Evolutionary conservation across 2,329 filamentous ascomycete genomes (phyloP).

Genomic region (Intubia oerlemansii): DNA sequence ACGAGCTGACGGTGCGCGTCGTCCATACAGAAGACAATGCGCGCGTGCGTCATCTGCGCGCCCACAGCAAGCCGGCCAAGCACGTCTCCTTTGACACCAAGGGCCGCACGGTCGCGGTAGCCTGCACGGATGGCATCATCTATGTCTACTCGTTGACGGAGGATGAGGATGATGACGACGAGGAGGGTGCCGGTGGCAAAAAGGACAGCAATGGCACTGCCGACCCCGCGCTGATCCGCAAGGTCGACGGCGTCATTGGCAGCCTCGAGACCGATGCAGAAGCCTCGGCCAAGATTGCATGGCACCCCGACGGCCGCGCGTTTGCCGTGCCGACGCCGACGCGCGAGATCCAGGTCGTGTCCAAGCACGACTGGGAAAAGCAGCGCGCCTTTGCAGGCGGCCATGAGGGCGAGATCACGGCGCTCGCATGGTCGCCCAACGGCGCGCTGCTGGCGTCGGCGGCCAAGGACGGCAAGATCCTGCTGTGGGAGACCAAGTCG

Average conservation of each 20-base stretch:
- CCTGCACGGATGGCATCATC: slow-evolving; percentile 71
- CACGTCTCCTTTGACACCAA: slow-evolving; percentile 75
- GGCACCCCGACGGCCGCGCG: slow-evolving; percentile 88
- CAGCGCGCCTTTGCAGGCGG: slow-evolving; percentile 61
- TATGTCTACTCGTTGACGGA: slow-evolving; percentile 74
- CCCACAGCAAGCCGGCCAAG: slow-evolving; percentile 75
- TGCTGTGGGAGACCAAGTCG: slow-evolving; percentile 78
- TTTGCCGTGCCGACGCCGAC: slow-evolving; percentile 73
- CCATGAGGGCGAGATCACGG: slow-evolving; percentile 69
- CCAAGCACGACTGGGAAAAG: slow-evolving; percentile 74
- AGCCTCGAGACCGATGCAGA: slow-evolving; percentile 58
- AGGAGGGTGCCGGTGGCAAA: neutral
- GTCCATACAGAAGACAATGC: slow-evolving; percentile 65
- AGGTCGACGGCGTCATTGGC: slow-evolving; percentile 70
- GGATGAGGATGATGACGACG: slow-evolving; percentile 25
- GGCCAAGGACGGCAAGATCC: slow-evolving; percentile 43
- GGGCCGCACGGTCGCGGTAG: slow-evolving; percentile 54
- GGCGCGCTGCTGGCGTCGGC: slow-evolving; percentile 65
- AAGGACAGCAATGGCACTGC: neutral
- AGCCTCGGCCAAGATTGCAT: slow-evolving; percentile 51
- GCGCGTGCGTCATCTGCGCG: slow-evolving; percentile 55
- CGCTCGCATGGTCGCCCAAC: slow-evolving; percentile 84
- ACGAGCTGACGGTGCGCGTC: slow-evolving; percentile 79
- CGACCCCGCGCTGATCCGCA: slow-evolving; percentile 53
- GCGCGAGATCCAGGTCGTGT: slow-evolving; percentile 67